Evolutionary conservation across 169 alveolate species (phyloP).

Genomic region (Amoebophrya sp.): DNA sequence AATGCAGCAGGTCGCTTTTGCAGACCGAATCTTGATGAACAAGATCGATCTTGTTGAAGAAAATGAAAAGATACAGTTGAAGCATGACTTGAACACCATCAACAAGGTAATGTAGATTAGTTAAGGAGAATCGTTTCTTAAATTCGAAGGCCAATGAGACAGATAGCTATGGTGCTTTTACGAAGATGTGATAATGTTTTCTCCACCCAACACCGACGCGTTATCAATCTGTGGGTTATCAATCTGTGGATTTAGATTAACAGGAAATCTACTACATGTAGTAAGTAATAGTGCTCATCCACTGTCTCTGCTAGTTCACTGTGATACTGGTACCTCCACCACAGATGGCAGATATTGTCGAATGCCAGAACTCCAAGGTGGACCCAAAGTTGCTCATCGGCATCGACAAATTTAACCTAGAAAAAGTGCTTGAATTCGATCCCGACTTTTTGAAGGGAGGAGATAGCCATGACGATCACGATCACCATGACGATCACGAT

Average conservation of each 20-base stretch:
- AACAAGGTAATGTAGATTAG: neutral
- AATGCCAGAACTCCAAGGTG: conserved; percentile 16
- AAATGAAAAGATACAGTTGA: neutral
- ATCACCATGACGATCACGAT: conserved; percentile 36
- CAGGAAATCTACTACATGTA: too few species aligned
- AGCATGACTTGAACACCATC: conserved; percentile 29
- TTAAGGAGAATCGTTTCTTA: too few species aligned
- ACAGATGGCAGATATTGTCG: neutral
- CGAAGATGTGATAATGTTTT: too few species aligned
- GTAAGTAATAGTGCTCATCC: too few species aligned
- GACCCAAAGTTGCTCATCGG: conserved; percentile 36
- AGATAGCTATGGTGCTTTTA: too few species aligned
- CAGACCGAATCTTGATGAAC: conserved; percentile 45
- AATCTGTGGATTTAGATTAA: too few species aligned
- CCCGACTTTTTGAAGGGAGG: conserved; percentile 41
- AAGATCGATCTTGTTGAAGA: conserved; percentile 41
- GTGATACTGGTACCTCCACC: too few species aligned
- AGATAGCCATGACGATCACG: conserved; percentile 38
- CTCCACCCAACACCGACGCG: too few species aligned
- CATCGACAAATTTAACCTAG: conserved; percentile 35
- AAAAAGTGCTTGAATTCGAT: conserved; percentile 40
- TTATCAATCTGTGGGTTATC: too few species aligned
- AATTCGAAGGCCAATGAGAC: too few species aligned
- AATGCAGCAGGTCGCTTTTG: conserved; percentile 46
- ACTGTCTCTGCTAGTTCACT: too few species aligned